Evolutionary conservation across 2,329 filamentous ascomycete species (phyloP).

Genomic region (Ophiostoma sp.): DNA sequence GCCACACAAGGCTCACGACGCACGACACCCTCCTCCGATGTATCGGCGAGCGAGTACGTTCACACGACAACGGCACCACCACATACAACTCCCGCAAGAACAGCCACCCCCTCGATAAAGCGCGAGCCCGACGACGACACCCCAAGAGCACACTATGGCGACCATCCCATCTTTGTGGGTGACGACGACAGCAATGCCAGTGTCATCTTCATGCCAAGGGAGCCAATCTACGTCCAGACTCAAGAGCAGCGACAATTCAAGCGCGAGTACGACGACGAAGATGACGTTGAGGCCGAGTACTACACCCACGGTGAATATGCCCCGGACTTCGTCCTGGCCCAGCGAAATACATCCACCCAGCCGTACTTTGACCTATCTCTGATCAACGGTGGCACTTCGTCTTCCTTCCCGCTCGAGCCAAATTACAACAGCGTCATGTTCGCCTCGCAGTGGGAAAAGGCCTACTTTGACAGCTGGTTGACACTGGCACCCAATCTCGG

Average conservation of each 20-base stretch:
- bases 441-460: constrained; percentile 30
- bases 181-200: constrained; percentile 4
- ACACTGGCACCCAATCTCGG: constrained; percentile 32
- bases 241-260: not conserved
- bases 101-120: not conserved
- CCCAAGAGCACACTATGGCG: not conserved
- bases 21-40: constrained; percentile 15
- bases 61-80: not conserved
- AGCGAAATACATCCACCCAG: not conserved
- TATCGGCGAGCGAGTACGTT: not conserved
- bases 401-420: constrained; percentile 17
- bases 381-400: not conserved
- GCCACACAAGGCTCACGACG: constrained; percentile 3
- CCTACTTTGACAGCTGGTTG: constrained; percentile 36
- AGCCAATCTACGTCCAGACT: not conserved
- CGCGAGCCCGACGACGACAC: constrained; percentile 2
- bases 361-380: not conserved
- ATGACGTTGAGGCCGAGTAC: constrained; percentile 5
- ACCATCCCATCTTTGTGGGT: not conserved
- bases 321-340: not conserved
- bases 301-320: not conserved
- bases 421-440: constrained; percentile 29
- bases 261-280: not conserved
- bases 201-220: too few relatives aligned
- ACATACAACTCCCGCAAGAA: not conserved